Evolutionary conservation across 805 yeast species (phyloP).

Genomic region (Nakazawaea sp.): DNA sequence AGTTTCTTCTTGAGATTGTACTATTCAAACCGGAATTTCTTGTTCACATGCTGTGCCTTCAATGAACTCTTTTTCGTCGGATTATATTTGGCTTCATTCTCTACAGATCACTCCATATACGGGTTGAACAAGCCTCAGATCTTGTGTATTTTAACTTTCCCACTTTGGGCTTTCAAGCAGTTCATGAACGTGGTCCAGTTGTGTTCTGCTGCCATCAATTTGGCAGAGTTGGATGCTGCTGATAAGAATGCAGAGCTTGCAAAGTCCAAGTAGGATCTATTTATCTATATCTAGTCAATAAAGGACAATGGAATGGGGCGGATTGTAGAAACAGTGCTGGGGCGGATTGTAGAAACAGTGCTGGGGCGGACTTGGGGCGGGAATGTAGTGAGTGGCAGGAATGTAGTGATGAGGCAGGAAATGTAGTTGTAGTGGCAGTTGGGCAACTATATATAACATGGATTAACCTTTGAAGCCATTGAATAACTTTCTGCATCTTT

Average conservation of each 20-base stretch:
- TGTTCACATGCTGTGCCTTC: conserved; percentile 85
- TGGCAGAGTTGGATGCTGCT: conserved; percentile 73
- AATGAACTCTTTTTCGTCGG: conserved; percentile 93
- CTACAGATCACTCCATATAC: conserved; percentile 33
- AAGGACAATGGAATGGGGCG: too few species aligned
- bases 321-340: too few species aligned
- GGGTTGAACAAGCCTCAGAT: conserved; percentile 23
- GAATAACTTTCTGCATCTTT: too few species aligned
- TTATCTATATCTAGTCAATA: too few species aligned
- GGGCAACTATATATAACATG: too few species aligned
- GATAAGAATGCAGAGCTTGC: conserved; percentile 25
- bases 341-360: too few species aligned
- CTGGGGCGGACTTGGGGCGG: too few species aligned
- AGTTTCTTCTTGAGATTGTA: conserved; percentile 74
- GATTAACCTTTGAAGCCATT: too few species aligned
- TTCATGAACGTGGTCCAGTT: conserved; percentile 83
- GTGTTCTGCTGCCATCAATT: conserved; percentile 72
- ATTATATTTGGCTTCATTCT: conserved; percentile 68
- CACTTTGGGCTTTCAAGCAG: conserved; percentile 90
- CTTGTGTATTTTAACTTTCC: conserved; percentile 53
- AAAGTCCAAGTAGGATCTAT: not conserved
- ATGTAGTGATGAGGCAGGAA: too few species aligned
- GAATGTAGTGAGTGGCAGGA: too few species aligned
- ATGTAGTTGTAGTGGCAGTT: too few species aligned
- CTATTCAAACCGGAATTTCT: conserved; percentile 77